Evolutionary conservation across 805 yeast species (phyloP).

Genomic region (Ogataea neopini): DNA sequence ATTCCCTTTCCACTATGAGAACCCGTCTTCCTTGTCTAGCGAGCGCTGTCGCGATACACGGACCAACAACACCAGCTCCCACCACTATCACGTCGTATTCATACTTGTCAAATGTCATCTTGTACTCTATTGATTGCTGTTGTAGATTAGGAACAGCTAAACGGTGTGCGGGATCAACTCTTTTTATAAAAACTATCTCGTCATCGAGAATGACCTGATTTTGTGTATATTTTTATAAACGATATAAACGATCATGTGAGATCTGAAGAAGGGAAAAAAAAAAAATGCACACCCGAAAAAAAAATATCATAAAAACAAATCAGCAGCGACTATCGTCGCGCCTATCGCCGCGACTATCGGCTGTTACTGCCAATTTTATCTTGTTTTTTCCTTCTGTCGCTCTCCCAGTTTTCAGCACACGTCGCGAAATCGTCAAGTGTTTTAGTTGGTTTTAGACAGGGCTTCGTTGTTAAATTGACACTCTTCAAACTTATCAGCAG

Average conservation of each 20-base stretch:
- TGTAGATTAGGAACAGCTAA: background rate
- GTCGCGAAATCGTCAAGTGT: constrained; percentile 1
- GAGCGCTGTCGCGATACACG: constrained; percentile 84
- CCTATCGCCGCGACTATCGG: background rate
- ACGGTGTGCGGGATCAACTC: background rate
- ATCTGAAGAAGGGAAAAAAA: background rate
- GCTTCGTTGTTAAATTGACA: background rate
- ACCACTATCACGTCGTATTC: constrained; percentile 81
- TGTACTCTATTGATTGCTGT: background rate
- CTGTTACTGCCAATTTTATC: background rate
- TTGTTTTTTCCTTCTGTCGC: background rate
- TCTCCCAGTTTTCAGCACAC: background rate
- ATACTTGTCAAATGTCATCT: constrained; percentile 3
- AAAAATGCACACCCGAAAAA: background rate
- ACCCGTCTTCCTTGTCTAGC: constrained; percentile 91
- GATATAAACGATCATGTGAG: constrained; percentile 9
- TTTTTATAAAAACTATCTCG: background rate
- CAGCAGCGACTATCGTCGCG: constrained; percentile 3
- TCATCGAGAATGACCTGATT: constrained; percentile 18
- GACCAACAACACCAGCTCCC: constrained; percentile 99
- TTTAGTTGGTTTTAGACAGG: background rate
- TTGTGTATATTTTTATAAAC: constrained; percentile 6
- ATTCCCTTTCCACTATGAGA: constrained; percentile 78
- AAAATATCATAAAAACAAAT: background rate
- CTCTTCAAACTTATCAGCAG: background rate